Evolutionary conservation across 208 protist species (phyloP), one percentile per base, ranked within the genome.

Genomic region (Acanthamoeba lenticulata): DNA sequence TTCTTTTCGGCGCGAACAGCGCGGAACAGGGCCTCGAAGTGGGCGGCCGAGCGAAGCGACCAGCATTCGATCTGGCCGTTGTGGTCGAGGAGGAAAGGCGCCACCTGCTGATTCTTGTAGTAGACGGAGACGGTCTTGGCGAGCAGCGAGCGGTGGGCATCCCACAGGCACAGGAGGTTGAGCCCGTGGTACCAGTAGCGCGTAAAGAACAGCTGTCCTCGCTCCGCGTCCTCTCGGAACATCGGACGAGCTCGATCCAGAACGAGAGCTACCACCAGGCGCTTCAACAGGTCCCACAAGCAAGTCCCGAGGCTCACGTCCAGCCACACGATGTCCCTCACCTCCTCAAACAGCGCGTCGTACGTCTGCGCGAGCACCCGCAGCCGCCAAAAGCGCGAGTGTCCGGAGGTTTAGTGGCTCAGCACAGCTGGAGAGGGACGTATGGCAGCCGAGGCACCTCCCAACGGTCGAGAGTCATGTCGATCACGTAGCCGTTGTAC

Each of bases 401-500:
- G 11, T 60, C 21, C 21, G 15, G 52, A 11, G 21, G 11, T 60
- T 11, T 60, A 60, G 52, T 60, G 4, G 15, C 15, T 6, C 17
- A 27, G 3, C 15, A 21, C 15, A 60, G 52, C 52, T 4, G 15
- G 67, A 7, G 67, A 44, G 34, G 34, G 67, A n/a, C 24, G 6
- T 69, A 27, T 11, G 15, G 15, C 52, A 27, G 60, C 6, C 38
- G 36, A 77, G 2, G 9, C 38, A 77, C 67, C 67, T 85, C 74
- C 74, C 74, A 85, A 19, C 74, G 74, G 42, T 85, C 74, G n/a
- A 85, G 74, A 24, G 32, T 85, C 74, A 85, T 85, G 32, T 85
- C 74, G 27, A 85, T 85, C 24, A 85, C 74, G 74, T 85, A 85
- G 38, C 74, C 74, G 74, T 85, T 85, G 74, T 55, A 85, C 44